phyloP scores from a whole-genome alignment of 75 land plant genomes.

The Selaginella moellendorffii region DNA sequence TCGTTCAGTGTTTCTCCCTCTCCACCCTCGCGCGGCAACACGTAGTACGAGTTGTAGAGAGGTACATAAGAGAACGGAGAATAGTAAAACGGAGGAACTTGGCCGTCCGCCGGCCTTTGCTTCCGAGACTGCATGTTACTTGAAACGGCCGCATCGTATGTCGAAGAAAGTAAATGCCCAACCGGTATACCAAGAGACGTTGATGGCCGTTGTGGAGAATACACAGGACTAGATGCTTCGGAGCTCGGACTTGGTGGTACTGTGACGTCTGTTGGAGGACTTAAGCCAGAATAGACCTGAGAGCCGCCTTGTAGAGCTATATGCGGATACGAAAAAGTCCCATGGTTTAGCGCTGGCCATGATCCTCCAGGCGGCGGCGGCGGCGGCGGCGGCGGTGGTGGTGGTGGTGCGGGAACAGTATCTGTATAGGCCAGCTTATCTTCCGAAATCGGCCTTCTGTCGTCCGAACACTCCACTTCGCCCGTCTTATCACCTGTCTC shows the following conservation, averaged over 20 bases:
- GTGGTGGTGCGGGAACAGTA: too few relatives aligned
- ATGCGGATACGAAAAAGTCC: background rate
- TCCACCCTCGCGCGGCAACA: background rate
- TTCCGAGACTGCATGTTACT: background rate
- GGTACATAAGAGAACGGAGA: background rate
- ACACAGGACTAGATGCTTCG: background rate
- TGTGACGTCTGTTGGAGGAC: slow-evolving; percentile 1
- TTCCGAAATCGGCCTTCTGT: too few relatives aligned
- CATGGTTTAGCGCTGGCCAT: background rate
- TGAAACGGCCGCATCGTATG: slow-evolving; percentile 8
- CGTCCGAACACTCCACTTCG: too few relatives aligned
- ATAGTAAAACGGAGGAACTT: background rate
- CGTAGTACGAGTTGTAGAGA: background rate
- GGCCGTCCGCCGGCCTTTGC: background rate
- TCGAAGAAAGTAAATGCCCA: slow-evolving; percentile 2
- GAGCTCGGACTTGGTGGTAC: background rate
- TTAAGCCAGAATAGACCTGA: slow-evolving; percentile 5
- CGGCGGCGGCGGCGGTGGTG: too few relatives aligned
- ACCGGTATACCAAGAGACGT: slow-evolving; percentile 11
- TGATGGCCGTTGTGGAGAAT: slow-evolving; percentile 1
- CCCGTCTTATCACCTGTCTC: too few relatives aligned
- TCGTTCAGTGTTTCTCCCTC: background rate
- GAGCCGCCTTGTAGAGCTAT: background rate
- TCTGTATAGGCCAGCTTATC: too few relatives aligned
- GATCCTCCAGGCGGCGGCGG: too few relatives aligned